Base-by-base conservation (phyloP, 306 rosid genomes). In the Morella rubra region DNA sequence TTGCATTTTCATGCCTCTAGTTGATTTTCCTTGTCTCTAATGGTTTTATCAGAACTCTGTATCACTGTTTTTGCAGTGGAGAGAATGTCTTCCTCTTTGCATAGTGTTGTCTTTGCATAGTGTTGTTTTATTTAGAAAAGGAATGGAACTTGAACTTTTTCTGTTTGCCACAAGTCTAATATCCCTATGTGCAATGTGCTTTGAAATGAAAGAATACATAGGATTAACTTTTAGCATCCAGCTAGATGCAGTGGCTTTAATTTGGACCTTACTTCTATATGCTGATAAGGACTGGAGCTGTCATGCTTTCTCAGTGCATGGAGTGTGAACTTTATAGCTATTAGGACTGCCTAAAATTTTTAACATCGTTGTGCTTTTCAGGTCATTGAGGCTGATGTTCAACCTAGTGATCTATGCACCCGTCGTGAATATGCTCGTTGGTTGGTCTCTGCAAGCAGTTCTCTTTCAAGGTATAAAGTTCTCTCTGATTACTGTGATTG, bases 351-450 rank as follows among this genome's bases (percentile, higher is more conserved):
- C 8, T 7, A 41, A 6, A 37, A 54, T 2, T 40, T 74, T 70
- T 11, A 46, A 68, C 18, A 7, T 77, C 44, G 54, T 51, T 51
- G 59, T 42, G 32, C 40, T 76, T 58, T 84, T 72, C 85, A 96
- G 99, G 99, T 96, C 78, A 85, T 96, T 76, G 99, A 92, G 85
- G 81, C 89, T 77, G 91, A 92, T 69, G 91, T 91, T 88, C 92
- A 91, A 78, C 93, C 98, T 69, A 74, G 93, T 73, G 93, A 90
- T 77, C 81, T 96, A 83, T 96, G 99, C 81, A 87, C 96, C 60
- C 99, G 98, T 80, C 93, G 99, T 73, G 98, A 96, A 73, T 96
- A 88, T 87, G 99, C 98, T 74, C 91, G 97, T 11, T 96, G 99
- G 99, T 84, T 96, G 89, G 91, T 96, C 62, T 83, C 92, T 73